Evolutionary conservation across 192 early-diverging fungal genomes (phyloP), one percentile per base, ranked within the genome.

Genomic region (Coemansia sp.): DNA sequence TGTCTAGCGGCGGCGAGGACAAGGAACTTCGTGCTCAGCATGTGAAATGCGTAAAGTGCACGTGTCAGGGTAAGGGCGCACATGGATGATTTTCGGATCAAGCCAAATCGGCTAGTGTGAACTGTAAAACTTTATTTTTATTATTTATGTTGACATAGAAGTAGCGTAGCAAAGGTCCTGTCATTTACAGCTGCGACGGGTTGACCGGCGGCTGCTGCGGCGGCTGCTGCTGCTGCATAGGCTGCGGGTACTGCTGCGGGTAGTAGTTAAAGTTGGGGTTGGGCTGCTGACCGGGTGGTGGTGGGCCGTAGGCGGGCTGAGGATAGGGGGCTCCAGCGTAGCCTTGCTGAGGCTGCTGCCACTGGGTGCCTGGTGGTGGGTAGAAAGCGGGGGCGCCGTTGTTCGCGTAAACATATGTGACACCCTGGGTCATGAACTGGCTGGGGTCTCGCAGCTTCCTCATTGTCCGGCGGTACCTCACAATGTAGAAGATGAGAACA

Each of bases 21-120:
- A 55, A 50, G 13, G 34, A 34, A 40, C 52, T 46, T 46, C 63
- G 29, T 65, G 63, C 34, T 29, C 27, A n/a, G 61, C 61, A 62
- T 62, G 61, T 62, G 61, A 62, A 62, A 27, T 18, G 22, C 38
- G 0, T 3, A 31, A 36, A 16, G 52, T 24, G 31, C 39, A 40
- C 61, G 27, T 62, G 61, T 62, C 38, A 62, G n/a, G 61, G n/a
- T 62, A 24, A 62, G 61, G 61, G 61, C 36, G 1, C 31, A n/a
- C 29, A 2, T 16, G 2, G 57, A 5, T n/a, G 31, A 60, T 60
- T 60, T 16, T 5, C 16, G 1, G 18, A 60, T 60, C 16, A 60
- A 60, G 33, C 57, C 16, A 34, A 36, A 60, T 38, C 36, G 7
- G 36, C 36, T 38, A 38, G 36, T 7, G 27, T 27, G 27, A 27